Conservation (phyloP, 2,329 filamentous ascomycete species). For the Colletotrichum horii region DNA sequence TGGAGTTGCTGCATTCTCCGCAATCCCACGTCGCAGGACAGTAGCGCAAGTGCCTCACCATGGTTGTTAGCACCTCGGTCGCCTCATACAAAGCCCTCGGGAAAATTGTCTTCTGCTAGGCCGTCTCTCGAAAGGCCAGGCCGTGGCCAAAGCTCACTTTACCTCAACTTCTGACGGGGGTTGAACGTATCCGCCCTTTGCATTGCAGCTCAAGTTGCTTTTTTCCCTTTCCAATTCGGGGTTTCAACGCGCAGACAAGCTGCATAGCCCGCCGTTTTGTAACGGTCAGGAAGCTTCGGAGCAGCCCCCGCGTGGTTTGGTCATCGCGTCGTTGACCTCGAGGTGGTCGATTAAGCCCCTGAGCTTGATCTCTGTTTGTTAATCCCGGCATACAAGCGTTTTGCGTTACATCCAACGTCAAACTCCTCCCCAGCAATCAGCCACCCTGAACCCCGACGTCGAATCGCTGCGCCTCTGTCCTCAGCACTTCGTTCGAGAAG, state of each 20-base stretch:
- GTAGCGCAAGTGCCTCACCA: constrained; percentile 18
- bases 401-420: background rate
- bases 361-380: background rate
- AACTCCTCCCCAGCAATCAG: background rate
- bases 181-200: background rate
- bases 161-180: background rate
- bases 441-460: background rate
- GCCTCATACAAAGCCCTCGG: background rate
- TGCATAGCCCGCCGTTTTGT: background rate
- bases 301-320: background rate
- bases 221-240: background rate
- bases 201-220: background rate
- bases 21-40: constrained; percentile 7
- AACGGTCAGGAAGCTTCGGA: background rate
- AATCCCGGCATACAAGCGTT: background rate
- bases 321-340: background rate
- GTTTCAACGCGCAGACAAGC: background rate
- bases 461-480: background rate
- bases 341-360: background rate
- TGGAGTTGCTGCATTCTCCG: background rate
- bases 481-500: background rate
- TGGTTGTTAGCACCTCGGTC: background rate
- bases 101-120: background rate
- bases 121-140: background rate
- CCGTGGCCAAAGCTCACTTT: background rate